These are phyloP conservation scores for Dipteronia dyeriana DNA, from an alignment of 345 rosid species.

Conservation along the genomic window DNA sequence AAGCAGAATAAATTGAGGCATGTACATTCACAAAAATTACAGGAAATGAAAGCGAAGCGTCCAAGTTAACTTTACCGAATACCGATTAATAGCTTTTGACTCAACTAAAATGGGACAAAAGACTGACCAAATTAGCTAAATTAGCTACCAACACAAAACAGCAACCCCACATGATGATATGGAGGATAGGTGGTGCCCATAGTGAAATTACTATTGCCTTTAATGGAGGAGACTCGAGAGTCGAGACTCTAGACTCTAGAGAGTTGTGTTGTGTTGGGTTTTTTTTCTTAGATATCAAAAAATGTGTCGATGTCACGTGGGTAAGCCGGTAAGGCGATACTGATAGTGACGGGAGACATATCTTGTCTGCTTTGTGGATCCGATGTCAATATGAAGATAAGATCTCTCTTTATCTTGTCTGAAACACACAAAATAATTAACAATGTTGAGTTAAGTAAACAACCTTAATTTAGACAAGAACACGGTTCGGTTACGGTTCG, in stretches of 20 bases:
- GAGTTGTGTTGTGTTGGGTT: no score
- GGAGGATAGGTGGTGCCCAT: not conserved
- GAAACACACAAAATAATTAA: not conserved
- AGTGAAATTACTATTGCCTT: conserved; percentile 1
- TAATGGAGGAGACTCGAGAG: no score
- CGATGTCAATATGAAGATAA: conserved; percentile 17
- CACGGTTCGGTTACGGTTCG: no score
- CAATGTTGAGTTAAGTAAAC: not conserved
- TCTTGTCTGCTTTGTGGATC: conserved; percentile 19
- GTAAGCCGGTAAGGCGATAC: not conserved
- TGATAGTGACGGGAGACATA: conserved; percentile 16
- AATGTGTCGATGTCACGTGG: conserved; percentile 22
- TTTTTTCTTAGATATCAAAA: no score
- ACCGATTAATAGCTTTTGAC: not conserved
- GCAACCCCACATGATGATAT: not conserved
- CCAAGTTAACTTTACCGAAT: not conserved
- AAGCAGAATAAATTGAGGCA: not conserved
- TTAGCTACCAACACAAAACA: not conserved
- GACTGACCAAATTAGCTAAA: not conserved
- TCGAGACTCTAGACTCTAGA: no score
- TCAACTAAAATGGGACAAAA: not conserved
- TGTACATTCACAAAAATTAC: not conserved
- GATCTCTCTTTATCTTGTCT: not conserved
- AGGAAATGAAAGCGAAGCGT: not conserved
- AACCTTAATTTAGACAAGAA: no score